phyloP scores from a whole-genome alignment of 1,139 yeast species.

The Zygoascus meyerae region DNA sequence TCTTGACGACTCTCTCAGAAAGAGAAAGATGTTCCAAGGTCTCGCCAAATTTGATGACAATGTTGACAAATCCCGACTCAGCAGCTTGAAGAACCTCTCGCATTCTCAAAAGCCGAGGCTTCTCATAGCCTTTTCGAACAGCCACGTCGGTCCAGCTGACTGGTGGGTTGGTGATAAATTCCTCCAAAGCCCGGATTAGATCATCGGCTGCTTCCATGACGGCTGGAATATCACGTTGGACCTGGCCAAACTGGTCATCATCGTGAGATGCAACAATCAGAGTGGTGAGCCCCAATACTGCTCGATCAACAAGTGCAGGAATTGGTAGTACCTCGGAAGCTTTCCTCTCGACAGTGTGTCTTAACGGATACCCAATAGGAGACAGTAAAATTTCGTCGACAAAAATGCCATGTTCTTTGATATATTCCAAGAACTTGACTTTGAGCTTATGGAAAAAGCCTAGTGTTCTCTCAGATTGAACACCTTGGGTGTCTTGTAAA shows the following conservation, averaged over 20 bases:
- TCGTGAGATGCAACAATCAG: slow-evolving; percentile 28
- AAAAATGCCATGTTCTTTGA: slow-evolving; percentile 14
- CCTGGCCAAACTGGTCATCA: slow-evolving; percentile 38
- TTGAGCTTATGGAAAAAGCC: slow-evolving; percentile 11
- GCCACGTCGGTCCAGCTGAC: slow-evolving; percentile 33
- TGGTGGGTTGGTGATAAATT: slow-evolving; percentile 29
- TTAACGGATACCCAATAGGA: slow-evolving; percentile 26
- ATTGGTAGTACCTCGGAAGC: slow-evolving; percentile 26
- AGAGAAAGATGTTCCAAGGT: slow-evolving; percentile 24
- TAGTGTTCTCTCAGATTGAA: slow-evolving; percentile 20
- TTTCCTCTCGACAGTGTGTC: slow-evolving; percentile 31
- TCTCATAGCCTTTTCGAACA: slow-evolving; percentile 14
- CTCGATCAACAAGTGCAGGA: slow-evolving; percentile 25
- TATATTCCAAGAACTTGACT: slow-evolving; percentile 3
- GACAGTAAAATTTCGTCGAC: slow-evolving; percentile 16
- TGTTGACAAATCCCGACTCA: slow-evolving; percentile 25
- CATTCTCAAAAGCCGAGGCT: slow-evolving; percentile 17
- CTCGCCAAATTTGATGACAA: slow-evolving; percentile 25
- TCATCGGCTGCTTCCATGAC: slow-evolving; percentile 28
- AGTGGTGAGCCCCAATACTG: slow-evolving; percentile 27
- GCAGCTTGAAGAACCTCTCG: slow-evolving; percentile 20
- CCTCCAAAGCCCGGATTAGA: slow-evolving; percentile 25
- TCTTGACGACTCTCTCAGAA: slow-evolving; percentile 17
- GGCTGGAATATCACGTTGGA: slow-evolving; percentile 35
- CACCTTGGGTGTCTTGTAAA: slow-evolving; percentile 27